Conservation (phyloP, 257 asterid species). For the Ilex asprella region DNA sequence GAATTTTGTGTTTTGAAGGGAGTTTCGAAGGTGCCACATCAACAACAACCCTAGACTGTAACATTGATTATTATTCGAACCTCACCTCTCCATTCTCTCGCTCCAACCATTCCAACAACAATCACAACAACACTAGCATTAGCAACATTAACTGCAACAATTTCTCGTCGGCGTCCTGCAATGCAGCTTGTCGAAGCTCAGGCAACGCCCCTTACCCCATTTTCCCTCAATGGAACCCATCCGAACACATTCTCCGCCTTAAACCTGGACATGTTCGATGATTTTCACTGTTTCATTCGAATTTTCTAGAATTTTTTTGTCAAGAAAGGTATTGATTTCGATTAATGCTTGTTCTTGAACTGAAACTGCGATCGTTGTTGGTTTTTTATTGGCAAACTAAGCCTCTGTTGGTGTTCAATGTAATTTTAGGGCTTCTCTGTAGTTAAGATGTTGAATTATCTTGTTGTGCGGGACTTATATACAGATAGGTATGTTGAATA, state of each 20-base stretch:
- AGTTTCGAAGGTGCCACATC: too few species aligned
- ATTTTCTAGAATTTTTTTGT: not conserved
- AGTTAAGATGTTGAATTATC: not conserved
- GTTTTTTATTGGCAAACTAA: not conserved
- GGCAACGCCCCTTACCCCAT: constrained; percentile 46
- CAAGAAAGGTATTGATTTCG: not conserved
- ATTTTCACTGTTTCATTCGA: not conserved
- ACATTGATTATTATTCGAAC: too few species aligned
- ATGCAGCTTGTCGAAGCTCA: constrained; percentile 41
- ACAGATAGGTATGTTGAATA: too few species aligned
- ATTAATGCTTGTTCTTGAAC: not conserved
- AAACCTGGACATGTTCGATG: constrained; percentile 60
- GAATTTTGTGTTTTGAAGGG: too few species aligned
- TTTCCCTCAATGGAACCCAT: constrained; percentile 66
- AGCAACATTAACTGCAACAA: constrained; percentile 11
- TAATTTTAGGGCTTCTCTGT: not conserved
- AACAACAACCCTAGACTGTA: constrained; percentile 22
- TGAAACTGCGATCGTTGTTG: not conserved
- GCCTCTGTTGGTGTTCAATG: not conserved
- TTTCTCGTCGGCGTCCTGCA: constrained; percentile 22
- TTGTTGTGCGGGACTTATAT: constrained; percentile 10
- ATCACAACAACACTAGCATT: too few species aligned
- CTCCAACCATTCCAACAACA: too few species aligned
- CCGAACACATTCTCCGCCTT: constrained; percentile 64
- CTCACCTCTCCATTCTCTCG: too few species aligned